Evolutionary conservation across 1,139 yeast genomes (phyloP), one percentile per base, ranked within the genome.

Genomic region (Starmera stellimalicola): DNA sequence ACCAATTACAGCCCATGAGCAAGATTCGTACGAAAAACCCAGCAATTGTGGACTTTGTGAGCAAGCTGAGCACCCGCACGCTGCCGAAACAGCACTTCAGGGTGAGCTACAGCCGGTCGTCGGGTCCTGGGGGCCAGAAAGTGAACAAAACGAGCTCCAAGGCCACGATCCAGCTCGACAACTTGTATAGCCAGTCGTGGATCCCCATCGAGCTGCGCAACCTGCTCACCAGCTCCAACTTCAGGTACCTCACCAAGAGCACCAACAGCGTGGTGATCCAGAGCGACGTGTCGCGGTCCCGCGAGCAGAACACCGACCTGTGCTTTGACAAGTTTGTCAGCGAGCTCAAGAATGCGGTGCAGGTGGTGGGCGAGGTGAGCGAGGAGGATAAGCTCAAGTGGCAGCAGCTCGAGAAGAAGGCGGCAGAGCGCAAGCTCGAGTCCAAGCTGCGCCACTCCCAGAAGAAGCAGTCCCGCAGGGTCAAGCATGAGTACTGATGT

Each of bases 91-190:
- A 56, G 20, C 49, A 60, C 16, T 82, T 82, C 48, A 58, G 61
- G 1, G 57, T 77, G 3, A 54, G 73, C 0, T 87, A 63, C 54
- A 73, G 84, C 34, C 60, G 94, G 40, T 71, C 94, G 0, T 79
- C 94, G 10, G 97, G 97, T 0, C 88, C 95, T 0, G 97, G 97
- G 0, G 97, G 97, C 0, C 97, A 88, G 48, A 83, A 88, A 51
- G 96, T 88, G 12, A 88, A 88, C 54, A 88, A 85, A 42, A 72
- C 85, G 0, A 76, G 77, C 11, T 73, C 91, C 3, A 87, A 87
- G 49, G 94, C 93, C 4, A 75, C 91, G 0, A 55, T 88, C 10
- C 61, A 73, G 4, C 50, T 84, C 0, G 55, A 59, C 2, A 55
- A 62, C 28, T 73, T 88, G 75, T 59, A 67, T 8, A 46, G 55